Evolutionary conservation across 768 basidiomycete species (phyloP).

Genomic region (Infundibulicybe gibba): DNA sequence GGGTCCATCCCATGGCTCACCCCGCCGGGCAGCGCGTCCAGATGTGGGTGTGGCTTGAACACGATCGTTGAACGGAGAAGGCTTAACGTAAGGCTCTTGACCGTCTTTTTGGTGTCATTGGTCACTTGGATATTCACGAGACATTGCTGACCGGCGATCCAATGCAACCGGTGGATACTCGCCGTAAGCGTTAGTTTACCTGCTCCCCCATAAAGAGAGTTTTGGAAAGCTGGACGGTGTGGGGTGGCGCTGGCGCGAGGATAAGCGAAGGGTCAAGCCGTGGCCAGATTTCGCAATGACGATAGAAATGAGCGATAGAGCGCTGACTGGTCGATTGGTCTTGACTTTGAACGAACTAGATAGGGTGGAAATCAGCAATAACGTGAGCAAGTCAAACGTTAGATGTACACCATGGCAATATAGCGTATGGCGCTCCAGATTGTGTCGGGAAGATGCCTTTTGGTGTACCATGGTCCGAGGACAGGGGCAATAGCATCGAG

Average conservation of each 20-base stretch:
- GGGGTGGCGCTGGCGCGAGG: constrained; percentile 61
- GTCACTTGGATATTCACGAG: constrained; percentile 59
- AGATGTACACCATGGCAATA: constrained; percentile 72
- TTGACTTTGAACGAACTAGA: constrained; percentile 70
- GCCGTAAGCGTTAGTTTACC: constrained; percentile 66
- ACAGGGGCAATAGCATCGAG: constrained; percentile 59
- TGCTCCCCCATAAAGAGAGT: constrained; percentile 59
- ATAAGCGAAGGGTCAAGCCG: constrained; percentile 57
- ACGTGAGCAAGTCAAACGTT: not conserved
- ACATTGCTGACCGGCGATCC: constrained; percentile 82
- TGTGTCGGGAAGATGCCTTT: constrained; percentile 56
- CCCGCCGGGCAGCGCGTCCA: constrained; percentile 21
- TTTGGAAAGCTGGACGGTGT: constrained; percentile 50
- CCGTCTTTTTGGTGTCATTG: constrained; percentile 65
- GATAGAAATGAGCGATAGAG: constrained; percentile 89
- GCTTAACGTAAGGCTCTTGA: constrained; percentile 61
- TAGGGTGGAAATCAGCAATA: constrained; percentile 2
- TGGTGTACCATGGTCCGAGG: constrained; percentile 44
- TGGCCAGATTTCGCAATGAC: constrained; percentile 78
- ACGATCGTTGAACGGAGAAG: constrained; percentile 64
- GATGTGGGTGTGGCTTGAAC: constrained; percentile 51
- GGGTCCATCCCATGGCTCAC: constrained; percentile 31
- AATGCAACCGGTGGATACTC: constrained; percentile 64
- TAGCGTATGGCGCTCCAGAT: constrained; percentile 70
- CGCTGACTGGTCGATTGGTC: constrained; percentile 53